Evolutionary conservation across 2,329 filamentous ascomycete species (phyloP).

Genomic region (Lasiodiplodia gonubiensis): DNA sequence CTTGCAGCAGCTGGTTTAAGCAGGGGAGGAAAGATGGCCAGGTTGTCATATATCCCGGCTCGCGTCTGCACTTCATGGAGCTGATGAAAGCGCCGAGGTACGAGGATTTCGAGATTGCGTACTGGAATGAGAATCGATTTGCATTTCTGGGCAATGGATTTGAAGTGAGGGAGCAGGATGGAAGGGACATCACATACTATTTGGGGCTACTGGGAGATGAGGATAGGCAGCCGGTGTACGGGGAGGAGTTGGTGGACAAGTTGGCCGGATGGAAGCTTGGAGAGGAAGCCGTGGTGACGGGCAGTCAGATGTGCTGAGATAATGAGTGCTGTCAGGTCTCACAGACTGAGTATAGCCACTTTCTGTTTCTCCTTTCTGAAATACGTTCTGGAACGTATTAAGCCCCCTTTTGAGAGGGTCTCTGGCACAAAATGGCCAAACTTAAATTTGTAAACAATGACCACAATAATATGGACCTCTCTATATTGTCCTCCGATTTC

Average conservation of each 20-base stretch:
- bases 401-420: too few relatives aligned
- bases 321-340: background rate
- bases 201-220: slow-evolving; percentile 47
- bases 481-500: too few relatives aligned
- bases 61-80: slow-evolving; percentile 47
- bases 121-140: slow-evolving; percentile 48
- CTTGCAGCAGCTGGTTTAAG: slow-evolving; percentile 55
- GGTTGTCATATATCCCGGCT: slow-evolving; percentile 48
- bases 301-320: slow-evolving; percentile 6
- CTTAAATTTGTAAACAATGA: too few relatives aligned
- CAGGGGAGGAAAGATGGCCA: slow-evolving; percentile 44
- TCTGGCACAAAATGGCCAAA: too few relatives aligned
- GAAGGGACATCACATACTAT: slow-evolving; percentile 55
- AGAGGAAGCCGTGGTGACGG: slow-evolving; percentile 11
- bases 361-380: too few relatives aligned
- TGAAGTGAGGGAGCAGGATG: slow-evolving; percentile 52
- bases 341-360: background rate
- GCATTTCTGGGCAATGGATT: slow-evolving; percentile 54
- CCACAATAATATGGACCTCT: too few relatives aligned
- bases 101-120: slow-evolving; percentile 52
- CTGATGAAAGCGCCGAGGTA: slow-evolving; percentile 45
- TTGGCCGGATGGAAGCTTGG: slow-evolving; percentile 42
- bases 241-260: slow-evolving; percentile 45
- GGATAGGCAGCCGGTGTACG: slow-evolving; percentile 51
- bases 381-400: too few relatives aligned